phyloP scores from a whole-genome alignment of 345 rosid species.

The Raphanus raphanistrum region DNA sequence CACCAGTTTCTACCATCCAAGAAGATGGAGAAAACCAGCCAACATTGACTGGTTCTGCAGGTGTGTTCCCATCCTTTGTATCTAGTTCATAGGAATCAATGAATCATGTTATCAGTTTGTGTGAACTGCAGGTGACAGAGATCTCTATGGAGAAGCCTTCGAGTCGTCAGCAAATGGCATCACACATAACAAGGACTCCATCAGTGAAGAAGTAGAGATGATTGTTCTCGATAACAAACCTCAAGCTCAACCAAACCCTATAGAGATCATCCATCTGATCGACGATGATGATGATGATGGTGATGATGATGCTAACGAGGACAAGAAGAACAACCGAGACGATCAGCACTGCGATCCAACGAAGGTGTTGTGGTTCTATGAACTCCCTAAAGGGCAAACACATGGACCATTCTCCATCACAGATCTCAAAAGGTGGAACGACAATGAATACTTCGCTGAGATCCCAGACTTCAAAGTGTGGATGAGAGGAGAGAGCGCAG shows the following conservation, averaged over 20 bases:
- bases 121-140: too few relatives aligned
- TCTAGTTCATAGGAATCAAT: neutral
- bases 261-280: constrained; percentile 52
- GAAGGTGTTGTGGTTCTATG: constrained; percentile 54
- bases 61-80: constrained; percentile 28
- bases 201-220: neutral
- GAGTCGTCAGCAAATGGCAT: neutral
- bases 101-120: neutral
- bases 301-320: neutral
- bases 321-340: constrained; percentile 7
- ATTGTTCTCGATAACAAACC: neutral
- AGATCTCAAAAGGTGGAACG: constrained; percentile 37
- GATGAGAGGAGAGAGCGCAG: constrained; percentile 48
- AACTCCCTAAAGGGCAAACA: constrained; percentile 51
- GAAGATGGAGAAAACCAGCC: constrained; percentile 16
- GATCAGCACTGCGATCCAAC: constrained; percentile 6
- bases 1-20: constrained; percentile 9
- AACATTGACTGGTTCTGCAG: constrained; percentile 34
- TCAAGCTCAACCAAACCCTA: constrained; percentile 15
- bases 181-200: constrained; percentile 5
- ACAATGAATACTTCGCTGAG: constrained; percentile 45
- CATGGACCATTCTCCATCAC: constrained; percentile 68
- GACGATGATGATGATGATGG: constrained; percentile 37
- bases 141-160: too few relatives aligned
- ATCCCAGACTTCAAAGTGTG: constrained; percentile 64